phyloP scores from a whole-genome alignment of 2,329 filamentous ascomycete species.

The Fusarium abutilonis region DNA sequence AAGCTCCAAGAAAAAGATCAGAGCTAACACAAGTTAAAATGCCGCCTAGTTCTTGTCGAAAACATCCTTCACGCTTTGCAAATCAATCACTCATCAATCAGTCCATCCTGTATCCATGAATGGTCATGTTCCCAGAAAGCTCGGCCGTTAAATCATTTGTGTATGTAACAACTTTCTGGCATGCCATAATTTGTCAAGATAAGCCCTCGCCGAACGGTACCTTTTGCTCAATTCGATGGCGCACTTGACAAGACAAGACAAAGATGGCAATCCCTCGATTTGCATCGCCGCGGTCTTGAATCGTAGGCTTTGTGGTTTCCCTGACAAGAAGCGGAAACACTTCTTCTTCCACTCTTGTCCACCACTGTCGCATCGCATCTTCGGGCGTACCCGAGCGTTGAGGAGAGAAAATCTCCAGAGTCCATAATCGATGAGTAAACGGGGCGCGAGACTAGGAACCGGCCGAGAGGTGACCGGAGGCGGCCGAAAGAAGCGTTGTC shows the following conservation, averaged over 20 bases:
- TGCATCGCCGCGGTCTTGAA: neutral
- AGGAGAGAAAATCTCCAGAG: neutral
- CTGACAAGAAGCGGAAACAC: neutral
- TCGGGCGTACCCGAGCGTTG: constrained; percentile 2
- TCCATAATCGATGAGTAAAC: constrained; percentile 13
- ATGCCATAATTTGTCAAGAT: neutral
- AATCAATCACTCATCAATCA: constrained; percentile 21
- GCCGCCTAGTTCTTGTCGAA: constrained; percentile 33
- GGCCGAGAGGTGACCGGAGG: constrained; percentile 22
- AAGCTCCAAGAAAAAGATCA: constrained; percentile 2
- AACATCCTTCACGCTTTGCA: constrained; percentile 18
- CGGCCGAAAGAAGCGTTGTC: constrained; percentile 23
- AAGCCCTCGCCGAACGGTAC: no score
- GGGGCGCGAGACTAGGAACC: constrained; percentile 14
- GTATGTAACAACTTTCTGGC: neutral
- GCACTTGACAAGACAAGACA: neutral
- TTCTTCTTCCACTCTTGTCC: neutral
- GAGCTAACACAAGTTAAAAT: constrained; percentile 28
- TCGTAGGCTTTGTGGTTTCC: neutral
- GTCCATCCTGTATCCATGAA: constrained; percentile 23
- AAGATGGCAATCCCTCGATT: neutral
- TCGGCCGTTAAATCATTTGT: neutral
- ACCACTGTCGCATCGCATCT: neutral
- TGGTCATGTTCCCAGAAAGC: constrained; percentile 26
- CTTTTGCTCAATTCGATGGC: neutral